Conservation (phyloP, 164 flowering plant species). For the Vitis riparia region DNA sequence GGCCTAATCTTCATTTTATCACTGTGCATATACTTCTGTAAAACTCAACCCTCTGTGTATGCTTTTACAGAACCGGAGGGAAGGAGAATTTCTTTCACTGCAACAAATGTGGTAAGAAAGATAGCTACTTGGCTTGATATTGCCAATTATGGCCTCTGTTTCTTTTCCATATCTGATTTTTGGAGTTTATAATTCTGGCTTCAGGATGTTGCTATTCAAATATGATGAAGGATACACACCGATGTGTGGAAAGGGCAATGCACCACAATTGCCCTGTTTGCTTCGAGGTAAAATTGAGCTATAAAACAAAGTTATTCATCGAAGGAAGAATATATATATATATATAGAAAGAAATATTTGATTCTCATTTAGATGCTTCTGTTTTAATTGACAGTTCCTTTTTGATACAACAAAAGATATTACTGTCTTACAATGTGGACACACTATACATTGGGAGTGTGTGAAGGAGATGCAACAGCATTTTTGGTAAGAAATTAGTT, state of each 20-base stretch:
- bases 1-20: no score
- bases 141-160: not conserved
- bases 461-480: conserved; percentile 71
- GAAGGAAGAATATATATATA: not conserved
- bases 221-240: conserved; percentile 58
- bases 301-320: not conserved
- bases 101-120: conserved; percentile 61
- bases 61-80: conserved; percentile 43
- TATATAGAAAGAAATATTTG: not conserved
- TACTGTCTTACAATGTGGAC: conserved; percentile 75
- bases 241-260: conserved; percentile 84
- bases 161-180: not conserved
- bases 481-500: conserved; percentile 42
- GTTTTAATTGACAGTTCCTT: conserved; percentile 57
- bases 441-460: conserved; percentile 83
- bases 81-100: conserved; percentile 87
- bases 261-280: conserved; percentile 92
- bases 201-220: conserved; percentile 81
- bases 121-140: not conserved
- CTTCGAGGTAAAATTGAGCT: conserved; percentile 61
- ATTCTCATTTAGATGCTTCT: not conserved
- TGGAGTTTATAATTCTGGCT: not conserved
- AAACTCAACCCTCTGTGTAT: no score
- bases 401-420: conserved; percentile 74
- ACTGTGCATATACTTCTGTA: no score